A percentile compares a stretch with the other conserved stretches of the same genome.
These are phyloP conservation scores for Kodamaea sagamina DNA, from an alignment of 805 yeast genomes.

Conservation along the genomic window DNA sequence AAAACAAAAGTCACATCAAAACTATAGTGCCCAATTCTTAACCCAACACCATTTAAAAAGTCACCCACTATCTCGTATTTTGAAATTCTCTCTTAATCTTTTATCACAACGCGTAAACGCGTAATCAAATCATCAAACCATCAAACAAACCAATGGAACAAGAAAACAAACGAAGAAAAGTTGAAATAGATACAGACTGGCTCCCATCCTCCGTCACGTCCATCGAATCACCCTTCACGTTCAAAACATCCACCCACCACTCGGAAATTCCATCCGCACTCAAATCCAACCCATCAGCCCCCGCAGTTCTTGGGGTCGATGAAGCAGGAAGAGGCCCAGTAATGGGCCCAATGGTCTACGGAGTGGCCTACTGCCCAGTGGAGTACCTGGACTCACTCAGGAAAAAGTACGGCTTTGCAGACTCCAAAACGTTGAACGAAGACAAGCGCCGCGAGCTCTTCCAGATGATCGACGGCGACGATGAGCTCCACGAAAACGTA, in stretches of 20 bases:
- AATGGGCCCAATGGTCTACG: constrained; percentile 97
- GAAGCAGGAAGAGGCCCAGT: constrained; percentile 99
- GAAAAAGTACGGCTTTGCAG: constrained; percentile 77
- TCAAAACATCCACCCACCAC: constrained; percentile 49
- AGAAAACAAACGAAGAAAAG: constrained; percentile 3
- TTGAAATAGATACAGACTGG: constrained; percentile 27
- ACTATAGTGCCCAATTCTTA: too few relatives aligned
- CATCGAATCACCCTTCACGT: constrained; percentile 27
- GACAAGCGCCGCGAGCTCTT: constrained; percentile 64
- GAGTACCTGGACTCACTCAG: constrained; percentile 51
- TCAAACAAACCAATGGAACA: constrained; percentile 1
- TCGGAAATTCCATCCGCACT: constrained; percentile 51
- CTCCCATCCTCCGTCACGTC: constrained; percentile 35
- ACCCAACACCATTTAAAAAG: too few relatives aligned
- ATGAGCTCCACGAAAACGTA: constrained; percentile 51
- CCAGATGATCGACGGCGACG: constrained; percentile 45
- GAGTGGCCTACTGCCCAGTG: constrained; percentile 73
- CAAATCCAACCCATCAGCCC: constrained; percentile 30
- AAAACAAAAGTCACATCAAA: too few relatives aligned
- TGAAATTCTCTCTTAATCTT: not conserved
- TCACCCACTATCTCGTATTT: too few relatives aligned
- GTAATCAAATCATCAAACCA: not conserved
- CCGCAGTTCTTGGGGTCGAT: constrained; percentile 82
- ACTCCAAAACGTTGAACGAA: constrained; percentile 84
- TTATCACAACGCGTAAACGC: not conserved